Evolutionary conservation across 805 yeast species (phyloP).

Genomic region (Yamadazyma laniorum): DNA sequence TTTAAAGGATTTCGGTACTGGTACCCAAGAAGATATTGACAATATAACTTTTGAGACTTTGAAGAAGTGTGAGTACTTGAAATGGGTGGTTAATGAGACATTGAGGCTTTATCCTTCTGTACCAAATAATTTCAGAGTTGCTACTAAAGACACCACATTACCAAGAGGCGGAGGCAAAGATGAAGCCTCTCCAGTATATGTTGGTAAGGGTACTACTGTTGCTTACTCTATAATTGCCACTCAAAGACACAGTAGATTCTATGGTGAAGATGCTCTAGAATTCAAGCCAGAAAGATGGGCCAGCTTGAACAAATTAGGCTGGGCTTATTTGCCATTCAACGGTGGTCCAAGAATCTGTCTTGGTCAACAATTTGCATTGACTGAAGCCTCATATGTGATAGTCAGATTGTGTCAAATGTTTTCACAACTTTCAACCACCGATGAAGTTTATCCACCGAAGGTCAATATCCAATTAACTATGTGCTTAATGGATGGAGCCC

Average conservation of each 20-base stretch:
- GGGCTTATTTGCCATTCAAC: slow-evolving; percentile 53
- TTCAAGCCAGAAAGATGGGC: slow-evolving; percentile 53
- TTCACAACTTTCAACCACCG: slow-evolving; percentile 18
- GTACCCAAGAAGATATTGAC: slow-evolving; percentile 28
- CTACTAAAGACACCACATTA: slow-evolving; percentile 45
- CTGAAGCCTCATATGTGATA: slow-evolving; percentile 47
- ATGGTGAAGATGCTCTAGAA: slow-evolving; percentile 44
- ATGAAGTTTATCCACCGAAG: slow-evolving; percentile 30
- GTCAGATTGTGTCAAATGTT: slow-evolving; percentile 33
- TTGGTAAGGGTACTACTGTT: slow-evolving; percentile 44
- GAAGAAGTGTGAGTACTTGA: slow-evolving; percentile 47
- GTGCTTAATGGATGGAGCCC: slow-evolving; percentile 16
- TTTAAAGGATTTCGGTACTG: slow-evolving; percentile 29
- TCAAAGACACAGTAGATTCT: slow-evolving; percentile 39
- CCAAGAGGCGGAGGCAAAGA: slow-evolving; percentile 50
- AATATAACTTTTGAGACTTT: slow-evolving; percentile 47
- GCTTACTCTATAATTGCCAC: slow-evolving; percentile 40
- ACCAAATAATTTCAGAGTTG: slow-evolving; percentile 47
- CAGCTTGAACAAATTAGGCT: slow-evolving; percentile 28
- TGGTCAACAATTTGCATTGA: slow-evolving; percentile 56
- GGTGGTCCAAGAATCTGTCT: slow-evolving; percentile 58
- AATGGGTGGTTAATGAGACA: slow-evolving; percentile 46
- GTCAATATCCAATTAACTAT: slow-evolving; percentile 29
- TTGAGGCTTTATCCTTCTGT: slow-evolving; percentile 53
- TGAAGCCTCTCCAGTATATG: slow-evolving; percentile 34